Evolutionary conservation across 495 filamentous ascomycete species (phyloP).

Genomic region (Ascobolus immersus): DNA sequence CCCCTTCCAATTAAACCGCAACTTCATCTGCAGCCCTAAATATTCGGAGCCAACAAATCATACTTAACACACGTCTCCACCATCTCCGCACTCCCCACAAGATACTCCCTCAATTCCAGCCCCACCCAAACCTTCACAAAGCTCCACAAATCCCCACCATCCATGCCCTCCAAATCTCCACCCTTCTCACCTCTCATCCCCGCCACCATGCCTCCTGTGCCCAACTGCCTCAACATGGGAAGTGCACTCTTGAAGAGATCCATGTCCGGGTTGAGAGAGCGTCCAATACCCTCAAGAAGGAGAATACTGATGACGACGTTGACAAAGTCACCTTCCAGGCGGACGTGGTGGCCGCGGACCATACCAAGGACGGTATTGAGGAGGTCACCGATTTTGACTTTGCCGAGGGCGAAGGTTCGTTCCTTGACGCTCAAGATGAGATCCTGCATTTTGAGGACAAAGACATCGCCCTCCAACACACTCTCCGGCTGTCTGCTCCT

Average conservation of each 20-base stretch:
- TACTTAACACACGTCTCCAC: constrained; percentile 70
- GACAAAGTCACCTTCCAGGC: constrained; percentile 91
- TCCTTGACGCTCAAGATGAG: constrained; percentile 74
- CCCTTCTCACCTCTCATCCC: constrained; percentile 31
- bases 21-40: no score
- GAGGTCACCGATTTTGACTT: constrained; percentile 89
- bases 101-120: constrained; percentile 61
- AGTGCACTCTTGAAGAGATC: constrained; percentile 79
- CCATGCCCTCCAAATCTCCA: background rate
- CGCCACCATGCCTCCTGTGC: constrained; percentile 44
- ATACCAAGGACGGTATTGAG: constrained; percentile 70
- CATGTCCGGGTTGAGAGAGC: constrained; percentile 58
- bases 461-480: constrained; percentile 68
- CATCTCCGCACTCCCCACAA: constrained; percentile 69
- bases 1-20: no score
- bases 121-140: constrained; percentile 90
- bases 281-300: constrained; percentile 79
- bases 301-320: constrained; percentile 94
- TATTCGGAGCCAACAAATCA: constrained; percentile 57
- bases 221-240: constrained; percentile 73
- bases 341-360: constrained; percentile 81
- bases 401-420: constrained; percentile 72
- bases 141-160: constrained; percentile 29
- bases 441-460: constrained; percentile 90
- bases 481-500: constrained; percentile 73